A percentile compares a stretch with the other conserved stretches of the same genome.
These are phyloP conservation scores for Podaxis pistillaris DNA, from an alignment of 768 basidiomycete species.

Conservation along the genomic window DNA sequence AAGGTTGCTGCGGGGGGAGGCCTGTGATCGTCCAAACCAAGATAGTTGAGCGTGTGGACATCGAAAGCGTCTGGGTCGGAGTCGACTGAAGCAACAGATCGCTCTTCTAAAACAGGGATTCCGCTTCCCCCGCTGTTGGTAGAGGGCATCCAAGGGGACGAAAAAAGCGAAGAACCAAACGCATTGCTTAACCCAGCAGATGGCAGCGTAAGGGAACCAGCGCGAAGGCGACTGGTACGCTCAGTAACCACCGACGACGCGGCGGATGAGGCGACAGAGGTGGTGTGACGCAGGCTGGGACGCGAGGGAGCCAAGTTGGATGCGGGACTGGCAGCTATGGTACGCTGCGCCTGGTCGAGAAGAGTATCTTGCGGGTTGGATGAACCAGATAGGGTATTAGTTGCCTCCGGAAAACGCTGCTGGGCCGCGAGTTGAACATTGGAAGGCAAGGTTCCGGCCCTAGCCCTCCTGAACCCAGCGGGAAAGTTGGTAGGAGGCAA, in stretches of 20 bases:
- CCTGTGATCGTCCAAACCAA: constrained; percentile 83
- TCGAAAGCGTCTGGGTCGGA: constrained; percentile 85
- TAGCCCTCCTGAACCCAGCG: constrained; percentile 87
- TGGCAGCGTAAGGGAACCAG: constrained; percentile 89
- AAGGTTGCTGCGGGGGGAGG: constrained; percentile 90
- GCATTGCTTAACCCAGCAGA: constrained; percentile 75
- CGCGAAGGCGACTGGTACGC: constrained; percentile 82
- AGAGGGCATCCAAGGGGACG: constrained; percentile 82
- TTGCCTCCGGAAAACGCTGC: constrained; percentile 65
- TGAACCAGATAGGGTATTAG: constrained; percentile 45
- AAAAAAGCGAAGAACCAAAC: constrained; percentile 87
- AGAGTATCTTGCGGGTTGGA: constrained; percentile 30
- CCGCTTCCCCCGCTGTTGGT: constrained; percentile 51
- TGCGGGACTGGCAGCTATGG: constrained; percentile 43
- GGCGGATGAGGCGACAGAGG: constrained; percentile 59
- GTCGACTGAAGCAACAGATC: constrained; percentile 77
- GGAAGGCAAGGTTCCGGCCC: constrained; percentile 97
- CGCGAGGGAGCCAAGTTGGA: constrained; percentile 46
- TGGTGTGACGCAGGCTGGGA: constrained; percentile 73
- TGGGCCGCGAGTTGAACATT: constrained; percentile 89
- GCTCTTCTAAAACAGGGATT: constrained; percentile 74
- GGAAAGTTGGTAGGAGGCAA: constrained; percentile 77
- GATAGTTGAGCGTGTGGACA: constrained; percentile 94
- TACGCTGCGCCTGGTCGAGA: constrained; percentile 50
- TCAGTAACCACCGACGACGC: constrained; percentile 53